phyloP scores from a whole-genome alignment of 2,329 filamentous ascomycete species.

The Aspergillus unguis region DNA sequence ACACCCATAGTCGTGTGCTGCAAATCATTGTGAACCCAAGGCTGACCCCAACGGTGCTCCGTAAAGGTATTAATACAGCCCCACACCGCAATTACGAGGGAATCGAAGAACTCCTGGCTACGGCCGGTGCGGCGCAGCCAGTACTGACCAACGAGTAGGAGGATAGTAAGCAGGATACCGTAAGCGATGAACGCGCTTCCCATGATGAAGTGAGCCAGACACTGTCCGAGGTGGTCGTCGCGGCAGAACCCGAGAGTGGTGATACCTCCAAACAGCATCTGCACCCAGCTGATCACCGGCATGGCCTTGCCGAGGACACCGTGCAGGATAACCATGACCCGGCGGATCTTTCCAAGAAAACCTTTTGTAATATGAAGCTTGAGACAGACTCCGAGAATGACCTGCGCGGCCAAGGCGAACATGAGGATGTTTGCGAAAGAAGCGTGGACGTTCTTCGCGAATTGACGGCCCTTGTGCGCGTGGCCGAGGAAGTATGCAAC shows the following conservation, averaged over 20 bases:
- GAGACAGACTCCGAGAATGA: conserved; percentile 79
- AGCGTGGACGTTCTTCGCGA: conserved; percentile 75
- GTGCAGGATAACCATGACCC: conserved; percentile 68
- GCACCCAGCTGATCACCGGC: conserved; percentile 81
- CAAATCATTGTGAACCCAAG: conserved; percentile 90
- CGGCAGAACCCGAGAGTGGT: conserved; percentile 89
- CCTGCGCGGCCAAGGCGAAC: conserved; percentile 71
- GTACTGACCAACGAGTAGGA: conserved; percentile 81
- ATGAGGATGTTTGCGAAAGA: conserved; percentile 78
- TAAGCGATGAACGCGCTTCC: conserved; percentile 94
- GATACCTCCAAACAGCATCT: conserved; percentile 96
- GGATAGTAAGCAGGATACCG: conserved; percentile 78
- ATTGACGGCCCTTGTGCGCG: conserved; percentile 82
- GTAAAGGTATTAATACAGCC: conserved; percentile 98
- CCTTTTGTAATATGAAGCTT: conserved; percentile 85
- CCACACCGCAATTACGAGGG: conserved; percentile 85
- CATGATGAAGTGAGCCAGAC: conserved; percentile 97
- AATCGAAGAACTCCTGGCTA: conserved; percentile 97
- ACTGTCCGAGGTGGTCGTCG: conserved; percentile 86
- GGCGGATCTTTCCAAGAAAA: conserved; percentile 73
- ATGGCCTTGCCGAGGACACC: conserved; percentile 81
- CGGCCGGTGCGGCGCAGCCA: conserved; percentile 80
- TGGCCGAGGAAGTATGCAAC: conserved; percentile 90
- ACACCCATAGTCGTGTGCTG: conserved; percentile 99
- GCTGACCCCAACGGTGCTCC: conserved; percentile 86